A percentile compares a stretch with the other conserved stretches of the same genome.
Evolutionary conservation across 2,329 filamentous ascomycete genomes (phyloP).

Genomic region (Aspergillus puulaauensis): DNA sequence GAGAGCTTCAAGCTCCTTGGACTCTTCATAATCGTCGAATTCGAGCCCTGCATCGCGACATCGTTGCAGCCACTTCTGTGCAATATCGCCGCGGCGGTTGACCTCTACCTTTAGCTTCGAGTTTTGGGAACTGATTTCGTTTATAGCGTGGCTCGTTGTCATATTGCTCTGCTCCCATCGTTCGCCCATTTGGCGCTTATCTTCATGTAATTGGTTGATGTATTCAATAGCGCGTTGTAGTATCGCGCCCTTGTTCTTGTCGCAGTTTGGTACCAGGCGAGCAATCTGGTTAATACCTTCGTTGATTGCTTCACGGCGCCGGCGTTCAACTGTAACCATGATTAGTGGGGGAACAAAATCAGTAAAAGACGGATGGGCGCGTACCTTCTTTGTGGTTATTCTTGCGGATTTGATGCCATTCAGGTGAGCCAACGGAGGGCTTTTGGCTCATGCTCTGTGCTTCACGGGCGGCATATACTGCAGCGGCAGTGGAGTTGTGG

Average conservation of each 20-base stretch:
- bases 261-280: conserved; percentile 95
- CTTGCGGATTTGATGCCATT: conserved; percentile 96
- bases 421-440: conserved; percentile 88
- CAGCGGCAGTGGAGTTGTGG: conserved; percentile 59
- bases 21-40: conserved; percentile 50
- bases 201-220: conserved; percentile 73
- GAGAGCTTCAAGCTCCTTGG: conserved; percentile 40
- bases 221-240: conserved; percentile 90
- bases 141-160: conserved; percentile 51
- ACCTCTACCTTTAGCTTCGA: conserved; percentile 94
- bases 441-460: conserved; percentile 61
- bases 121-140: conserved; percentile 90
- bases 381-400: conserved; percentile 98
- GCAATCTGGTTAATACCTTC: conserved; percentile 97
- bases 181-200: conserved; percentile 43
- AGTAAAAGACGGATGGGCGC: conserved; percentile 20
- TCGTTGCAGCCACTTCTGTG: conserved; percentile 47
- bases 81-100: conserved; percentile 76
- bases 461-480: conserved; percentile 54
- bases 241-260: conserved; percentile 99
- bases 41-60: conserved; percentile 48
- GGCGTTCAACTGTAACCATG: conserved; percentile 73
- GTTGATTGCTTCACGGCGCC: conserved; percentile 95
- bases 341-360: conserved; percentile 20
- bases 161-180: conserved; percentile 45